Conservation (phyloP, 2,329 filamentous ascomycete species). For the Aspergillus udagawae region DNA sequence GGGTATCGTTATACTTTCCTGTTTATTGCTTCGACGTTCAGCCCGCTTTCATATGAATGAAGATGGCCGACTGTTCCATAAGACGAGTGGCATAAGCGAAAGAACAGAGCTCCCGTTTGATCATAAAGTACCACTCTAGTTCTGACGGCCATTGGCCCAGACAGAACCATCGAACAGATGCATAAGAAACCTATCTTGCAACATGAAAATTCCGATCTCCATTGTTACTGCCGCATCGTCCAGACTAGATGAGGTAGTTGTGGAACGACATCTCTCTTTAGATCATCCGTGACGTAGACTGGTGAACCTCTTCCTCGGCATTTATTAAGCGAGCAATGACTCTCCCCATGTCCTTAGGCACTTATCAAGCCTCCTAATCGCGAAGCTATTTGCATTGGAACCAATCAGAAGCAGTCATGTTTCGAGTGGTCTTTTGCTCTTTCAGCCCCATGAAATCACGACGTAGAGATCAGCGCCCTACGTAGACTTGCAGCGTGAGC, state of each 20-base stretch:
- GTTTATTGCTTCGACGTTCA: not conserved
- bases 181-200: not conserved
- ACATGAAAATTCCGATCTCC: too few relatives aligned
- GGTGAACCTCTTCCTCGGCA: not conserved
- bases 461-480: not conserved
- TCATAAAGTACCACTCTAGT: too few relatives aligned
- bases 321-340: not conserved
- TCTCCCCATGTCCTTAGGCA: not conserved
- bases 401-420: not conserved
- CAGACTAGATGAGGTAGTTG: not conserved
- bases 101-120: not conserved
- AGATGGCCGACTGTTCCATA: not conserved
- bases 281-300: not conserved
- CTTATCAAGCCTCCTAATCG: not conserved
- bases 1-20: not conserved
- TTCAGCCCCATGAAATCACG: not conserved
- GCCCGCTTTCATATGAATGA: not conserved
- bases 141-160: not conserved
- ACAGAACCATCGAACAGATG: constrained; percentile 17
- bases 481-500: constrained; percentile 4
- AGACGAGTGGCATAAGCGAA: not conserved
- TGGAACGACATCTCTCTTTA: not conserved
- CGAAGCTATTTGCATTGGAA: not conserved
- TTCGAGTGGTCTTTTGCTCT: not conserved
- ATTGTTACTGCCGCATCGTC: not conserved